Base-by-base conservation (phyloP, 2,329 filamentous ascomycete genomes). In the Orbilia quercus region DNA sequence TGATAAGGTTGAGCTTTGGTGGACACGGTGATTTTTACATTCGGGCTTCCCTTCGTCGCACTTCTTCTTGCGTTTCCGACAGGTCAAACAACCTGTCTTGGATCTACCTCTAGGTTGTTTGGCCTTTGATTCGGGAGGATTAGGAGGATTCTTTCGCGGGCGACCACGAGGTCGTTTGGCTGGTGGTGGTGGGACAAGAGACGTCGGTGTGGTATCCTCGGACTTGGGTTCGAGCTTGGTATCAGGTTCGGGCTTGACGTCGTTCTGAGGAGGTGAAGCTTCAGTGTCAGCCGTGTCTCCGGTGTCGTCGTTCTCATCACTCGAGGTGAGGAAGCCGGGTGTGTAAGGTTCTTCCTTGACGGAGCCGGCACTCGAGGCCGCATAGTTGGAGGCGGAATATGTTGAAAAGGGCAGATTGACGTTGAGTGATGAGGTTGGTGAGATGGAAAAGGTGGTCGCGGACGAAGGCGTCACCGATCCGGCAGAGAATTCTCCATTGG, bases 31-130 rank as follows among this genome's bases (percentile, higher is more conserved):
- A 38, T 22, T 82, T 85, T 82, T 82, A 89, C 87, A 90, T 78
- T 85, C 83, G 51, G 87, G 87, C 76, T 89, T 89, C 12, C 86
- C 85, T 80, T 90, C 88, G 76, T 90, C 88, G 77, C 88, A 90
- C 81, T 90, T 90, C 85, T 90, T 90, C 82, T 90, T 90, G 70
- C 88, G 82, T 78, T 86, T 89, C 65, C 88, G 84, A 77, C 88
- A 90, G 9, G 88, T 90, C 58, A 89, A 86, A 75, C 86, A 90
- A 1, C 88, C 88, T 1, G 88, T 90, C 81, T 89, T 90, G 58
- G 88, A 89, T 57, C 88, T 83, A 18, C 91, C 91, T 80, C 96
- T 96, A 67, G 91, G 88, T 57, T 91, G 82, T 79, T 95, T 96
- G 78, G 85, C 86, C 54, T 87, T 81, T 16, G 84, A 81, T 36